Conservation (phyloP, 129 eudicot species). For the Chrysanthemum makinoi region DNA sequence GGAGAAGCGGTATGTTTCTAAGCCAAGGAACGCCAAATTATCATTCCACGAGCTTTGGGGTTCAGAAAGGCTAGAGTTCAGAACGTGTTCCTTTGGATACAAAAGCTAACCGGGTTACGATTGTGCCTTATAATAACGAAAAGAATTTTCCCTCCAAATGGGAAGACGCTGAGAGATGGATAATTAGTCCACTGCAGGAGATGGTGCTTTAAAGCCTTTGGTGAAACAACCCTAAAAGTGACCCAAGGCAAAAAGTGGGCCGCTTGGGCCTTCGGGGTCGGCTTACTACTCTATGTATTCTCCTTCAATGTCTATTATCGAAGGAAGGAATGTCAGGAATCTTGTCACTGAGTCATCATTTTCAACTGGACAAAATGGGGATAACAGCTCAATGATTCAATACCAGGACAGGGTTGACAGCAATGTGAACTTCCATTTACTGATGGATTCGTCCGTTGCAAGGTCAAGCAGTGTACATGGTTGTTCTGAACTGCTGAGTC, state of each 20-base stretch:
- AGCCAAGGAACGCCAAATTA: too few species aligned
- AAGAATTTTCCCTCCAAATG: slow-evolving; percentile 84
- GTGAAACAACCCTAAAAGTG: slow-evolving; percentile 53
- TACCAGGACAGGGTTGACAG: slow-evolving; percentile 28
- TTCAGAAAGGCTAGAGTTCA: slow-evolving; percentile 84
- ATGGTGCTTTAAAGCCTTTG: slow-evolving; percentile 40
- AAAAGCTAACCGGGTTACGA: slow-evolving; percentile 39
- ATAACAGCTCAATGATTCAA: slow-evolving; percentile 33
- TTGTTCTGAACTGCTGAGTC: slow-evolving; percentile 59
- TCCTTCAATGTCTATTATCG: slow-evolving; percentile 53
- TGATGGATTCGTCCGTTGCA: slow-evolving; percentile 60
- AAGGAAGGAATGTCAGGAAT: slow-evolving; percentile 40
- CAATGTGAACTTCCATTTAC: slow-evolving; percentile 24
- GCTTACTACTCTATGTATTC: slow-evolving; percentile 62
- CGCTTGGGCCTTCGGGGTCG: slow-evolving; percentile 75
- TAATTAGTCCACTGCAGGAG: slow-evolving; percentile 70
- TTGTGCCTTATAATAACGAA: slow-evolving; percentile 51
- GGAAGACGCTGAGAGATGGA: slow-evolving; percentile 99
- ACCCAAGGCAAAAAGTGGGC: slow-evolving; percentile 89
- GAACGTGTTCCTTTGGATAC: slow-evolving; percentile 67
- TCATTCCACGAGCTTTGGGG: slow-evolving; percentile 34
- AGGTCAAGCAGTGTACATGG: slow-evolving; percentile 78
- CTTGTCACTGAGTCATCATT: slow-evolving; percentile 49
- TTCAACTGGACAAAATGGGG: slow-evolving; percentile 44
- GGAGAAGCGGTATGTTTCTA: too few species aligned